Evolutionary conservation across 352 stramenopile genomes (phyloP), one percentile per base, ranked within the genome.

Genomic region (Plasmopara muralis): DNA sequence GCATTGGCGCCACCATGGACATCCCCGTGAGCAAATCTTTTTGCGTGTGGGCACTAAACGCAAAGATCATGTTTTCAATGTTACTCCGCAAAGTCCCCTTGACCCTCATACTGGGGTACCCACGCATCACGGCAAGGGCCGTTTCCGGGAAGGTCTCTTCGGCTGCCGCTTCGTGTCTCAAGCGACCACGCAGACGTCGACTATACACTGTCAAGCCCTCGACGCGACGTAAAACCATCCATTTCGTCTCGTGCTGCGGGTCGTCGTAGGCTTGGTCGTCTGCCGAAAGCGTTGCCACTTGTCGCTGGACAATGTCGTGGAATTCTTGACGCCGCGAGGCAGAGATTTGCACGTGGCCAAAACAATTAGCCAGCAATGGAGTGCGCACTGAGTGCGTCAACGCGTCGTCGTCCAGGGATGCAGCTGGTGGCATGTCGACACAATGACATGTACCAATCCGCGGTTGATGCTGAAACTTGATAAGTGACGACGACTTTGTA

Each of bases 11-110:
- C 6, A 43, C 68, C 35, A 59, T 68, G 28, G 56, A 60, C 15
- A 72, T 62, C 12, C 45, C 57, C 15, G 72, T 71, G 31, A 70
- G 50, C 56, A 70, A 62, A 28, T 75, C 65, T 1, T 62, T 54
- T 38, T 62, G 60, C 1, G 66, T 64, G 9, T 53, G 60, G 30
- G 49, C 56, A 55, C 57, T 65, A 34, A 57, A 52, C 0, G 60
- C 72, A 50, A 71, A 83, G n/a, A 83, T 44, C 54, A 77, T 58
- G 20, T 77, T 64, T 38, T 77, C 68, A 8, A 78, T 59, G 6
- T 57, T 63, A 10, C 64, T 64, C 5, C 42, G 53, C 39, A 77
- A 52, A 15, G 34, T 57, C 8, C 72, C 72, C 25, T 69, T 31
- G 10, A 56, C 60, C 6, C 83, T 30, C 61, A 80, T 76, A 35